phyloP scores from a whole-genome alignment of 495 filamentous ascomycete species.

The Penicillium arizonense region DNA sequence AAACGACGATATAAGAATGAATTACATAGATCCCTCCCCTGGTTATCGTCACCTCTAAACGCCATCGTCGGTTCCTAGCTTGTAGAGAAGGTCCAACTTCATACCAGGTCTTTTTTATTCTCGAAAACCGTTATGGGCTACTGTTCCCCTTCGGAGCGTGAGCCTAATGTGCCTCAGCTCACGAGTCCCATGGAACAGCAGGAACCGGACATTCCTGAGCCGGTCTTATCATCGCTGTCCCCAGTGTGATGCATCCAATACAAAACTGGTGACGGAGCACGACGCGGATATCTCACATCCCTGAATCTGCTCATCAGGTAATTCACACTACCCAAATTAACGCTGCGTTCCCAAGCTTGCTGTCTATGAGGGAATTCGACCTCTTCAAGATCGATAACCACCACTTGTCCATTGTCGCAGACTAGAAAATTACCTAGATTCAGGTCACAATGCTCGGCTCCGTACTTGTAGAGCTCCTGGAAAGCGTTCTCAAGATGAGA shows the following conservation, averaged over 20 bases:
- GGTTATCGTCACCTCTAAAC: no score
- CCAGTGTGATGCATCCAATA: not conserved
- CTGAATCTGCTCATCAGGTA: conserved; percentile 9
- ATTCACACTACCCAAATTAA: conserved; percentile 1
- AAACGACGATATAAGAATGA: no score
- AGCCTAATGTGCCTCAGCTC: not conserved
- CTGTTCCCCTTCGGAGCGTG: no score
- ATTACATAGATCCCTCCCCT: no score
- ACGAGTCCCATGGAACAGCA: not conserved
- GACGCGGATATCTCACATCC: conserved; percentile 4
- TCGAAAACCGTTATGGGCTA: no score
- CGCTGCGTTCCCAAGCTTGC: not conserved
- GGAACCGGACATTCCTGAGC: not conserved
- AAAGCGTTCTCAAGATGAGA: conserved; percentile 3
- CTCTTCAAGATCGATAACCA: conserved; percentile 1
- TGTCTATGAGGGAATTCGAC: conserved; percentile 3
- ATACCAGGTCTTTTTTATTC: no score
- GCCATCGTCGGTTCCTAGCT: no score
- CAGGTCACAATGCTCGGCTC: conserved; percentile 6
- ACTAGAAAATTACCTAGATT: conserved; percentile 3
- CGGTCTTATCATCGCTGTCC: not conserved
- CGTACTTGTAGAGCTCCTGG: not conserved
- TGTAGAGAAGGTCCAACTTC: no score
- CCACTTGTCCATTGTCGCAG: conserved; percentile 6
- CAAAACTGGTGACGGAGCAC: not conserved